Percentiles rank a stretch among this genome's conserved stretches.
Conservation (phyloP, 495 filamentous ascomycete genomes). For the Trichoderma orchidacearum region DNA sequence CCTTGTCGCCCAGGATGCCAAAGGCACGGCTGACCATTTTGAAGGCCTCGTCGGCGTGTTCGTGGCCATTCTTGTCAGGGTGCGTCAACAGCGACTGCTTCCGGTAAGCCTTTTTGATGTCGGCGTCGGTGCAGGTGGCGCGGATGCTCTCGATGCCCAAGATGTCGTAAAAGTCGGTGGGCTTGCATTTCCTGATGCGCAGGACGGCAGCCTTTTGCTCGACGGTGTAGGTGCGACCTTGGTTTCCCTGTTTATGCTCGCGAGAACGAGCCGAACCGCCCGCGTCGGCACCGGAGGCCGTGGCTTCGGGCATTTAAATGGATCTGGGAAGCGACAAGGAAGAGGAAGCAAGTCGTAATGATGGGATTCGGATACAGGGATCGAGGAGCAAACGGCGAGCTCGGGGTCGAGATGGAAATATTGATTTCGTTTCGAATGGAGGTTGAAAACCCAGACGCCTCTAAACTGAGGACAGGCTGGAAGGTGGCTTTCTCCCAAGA, state of each 20-base stretch:
- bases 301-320: slow-evolving; percentile 56
- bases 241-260: slow-evolving; percentile 87
- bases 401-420: background rate
- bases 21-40: slow-evolving; percentile 95
- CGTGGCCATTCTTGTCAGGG: slow-evolving; percentile 97
- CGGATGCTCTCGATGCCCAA: slow-evolving; percentile 49
- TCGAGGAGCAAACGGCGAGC: background rate
- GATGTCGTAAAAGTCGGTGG: slow-evolving; percentile 87
- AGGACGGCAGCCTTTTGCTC: slow-evolving; percentile 87
- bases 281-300: slow-evolving; percentile 55
- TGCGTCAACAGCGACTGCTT: slow-evolving; percentile 82
- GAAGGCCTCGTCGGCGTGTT: slow-evolving; percentile 92
- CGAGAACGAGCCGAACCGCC: slow-evolving; percentile 56
- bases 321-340: background rate
- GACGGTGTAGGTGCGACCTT: slow-evolving; percentile 73
- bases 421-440: too few species aligned
- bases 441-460: too few species aligned
- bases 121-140: slow-evolving; percentile 52
- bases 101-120: slow-evolving; percentile 91
- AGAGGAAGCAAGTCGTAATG: background rate
- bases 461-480: too few species aligned
- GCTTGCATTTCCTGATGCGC: slow-evolving; percentile 66
- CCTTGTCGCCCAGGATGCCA: slow-evolving; percentile 80
- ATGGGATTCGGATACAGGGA: background rate
- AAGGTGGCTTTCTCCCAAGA: background rate